Conservation (phyloP, 305 asterid species). For the Solanum hybrid region DNA sequence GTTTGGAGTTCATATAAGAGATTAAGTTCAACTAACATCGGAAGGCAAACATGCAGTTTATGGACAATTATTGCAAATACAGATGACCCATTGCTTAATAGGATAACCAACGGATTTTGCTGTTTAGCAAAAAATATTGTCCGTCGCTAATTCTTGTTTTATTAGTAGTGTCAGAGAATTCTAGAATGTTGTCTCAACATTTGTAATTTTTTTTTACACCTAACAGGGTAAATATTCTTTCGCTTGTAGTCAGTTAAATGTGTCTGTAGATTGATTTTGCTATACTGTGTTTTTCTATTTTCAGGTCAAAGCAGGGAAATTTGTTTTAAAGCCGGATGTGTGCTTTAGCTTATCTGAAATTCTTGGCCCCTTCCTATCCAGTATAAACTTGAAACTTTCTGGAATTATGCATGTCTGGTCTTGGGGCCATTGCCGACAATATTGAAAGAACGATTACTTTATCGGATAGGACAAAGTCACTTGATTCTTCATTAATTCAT, state of each 20-base stretch:
- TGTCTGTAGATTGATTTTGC: not conserved
- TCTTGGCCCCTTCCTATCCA: not conserved
- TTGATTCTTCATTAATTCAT: slow-evolving; percentile 25
- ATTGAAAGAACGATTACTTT: slow-evolving; percentile 45
- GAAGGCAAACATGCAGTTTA: not conserved
- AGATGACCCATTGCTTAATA: not conserved
- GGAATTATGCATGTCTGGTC: slow-evolving; percentile 91
- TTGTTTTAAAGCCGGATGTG: not conserved
- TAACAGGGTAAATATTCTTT: not conserved
- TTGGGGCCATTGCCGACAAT: slow-evolving; percentile 48
- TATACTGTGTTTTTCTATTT: not conserved
- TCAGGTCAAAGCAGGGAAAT: not conserved
- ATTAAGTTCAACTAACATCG: not conserved
- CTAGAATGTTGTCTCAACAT: not conserved
- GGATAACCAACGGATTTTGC: not conserved
- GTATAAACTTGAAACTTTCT: not conserved
- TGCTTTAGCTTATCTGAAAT: not conserved
- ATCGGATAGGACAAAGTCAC: slow-evolving; percentile 52
- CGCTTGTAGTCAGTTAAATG: not conserved
- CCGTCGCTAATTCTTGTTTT: not conserved
- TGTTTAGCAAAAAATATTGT: not conserved
- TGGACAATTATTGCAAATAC: not conserved
- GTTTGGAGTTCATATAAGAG: not conserved
- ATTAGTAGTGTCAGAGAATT: not conserved
- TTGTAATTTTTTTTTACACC: not conserved